These are phyloP conservation scores for Termitomyces sp. DNA, from an alignment of 768 basidiomycete genomes.

Conservation along the genomic window DNA sequence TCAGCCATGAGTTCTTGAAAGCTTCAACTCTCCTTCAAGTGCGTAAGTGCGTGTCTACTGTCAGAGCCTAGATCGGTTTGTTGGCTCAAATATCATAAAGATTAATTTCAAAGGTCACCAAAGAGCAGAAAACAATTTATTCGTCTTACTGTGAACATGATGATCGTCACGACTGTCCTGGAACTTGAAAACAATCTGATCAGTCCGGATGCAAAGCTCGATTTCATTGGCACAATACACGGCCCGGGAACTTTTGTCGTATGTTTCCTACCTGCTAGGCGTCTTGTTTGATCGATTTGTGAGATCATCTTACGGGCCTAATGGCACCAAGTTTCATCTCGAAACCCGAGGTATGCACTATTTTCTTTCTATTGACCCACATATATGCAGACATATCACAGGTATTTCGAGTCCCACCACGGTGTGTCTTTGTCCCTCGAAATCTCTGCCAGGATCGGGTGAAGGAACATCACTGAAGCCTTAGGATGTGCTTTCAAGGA, in stretches of 20 bases:
- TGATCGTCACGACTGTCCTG: background rate
- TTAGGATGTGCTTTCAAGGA: conserved; percentile 65
- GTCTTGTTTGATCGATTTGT: background rate
- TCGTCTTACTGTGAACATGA: background rate
- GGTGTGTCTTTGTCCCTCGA: conserved; percentile 78
- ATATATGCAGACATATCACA: conserved; percentile 16
- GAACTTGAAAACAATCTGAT: background rate
- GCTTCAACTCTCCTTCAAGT: background rate
- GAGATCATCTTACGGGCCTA: background rate
- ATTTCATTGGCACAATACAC: background rate
- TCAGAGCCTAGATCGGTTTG: background rate
- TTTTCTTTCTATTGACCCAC: background rate
- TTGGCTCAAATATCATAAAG: background rate
- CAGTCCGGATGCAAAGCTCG: background rate
- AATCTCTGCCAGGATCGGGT: conserved; percentile 58
- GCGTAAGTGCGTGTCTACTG: background rate
- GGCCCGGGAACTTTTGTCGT: background rate
- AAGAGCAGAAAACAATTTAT: background rate
- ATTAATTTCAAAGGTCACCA: too few relatives aligned
- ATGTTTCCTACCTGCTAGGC: background rate
- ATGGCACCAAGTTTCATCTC: conserved; percentile 21
- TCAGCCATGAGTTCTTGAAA: too few relatives aligned
- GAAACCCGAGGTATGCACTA: conserved; percentile 22
- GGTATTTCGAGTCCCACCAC: conserved; percentile 66
- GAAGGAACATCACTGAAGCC: conserved; percentile 70